Conservation (phyloP, 176 grass and related monocot species). For the Luzula sylvatica region DNA sequence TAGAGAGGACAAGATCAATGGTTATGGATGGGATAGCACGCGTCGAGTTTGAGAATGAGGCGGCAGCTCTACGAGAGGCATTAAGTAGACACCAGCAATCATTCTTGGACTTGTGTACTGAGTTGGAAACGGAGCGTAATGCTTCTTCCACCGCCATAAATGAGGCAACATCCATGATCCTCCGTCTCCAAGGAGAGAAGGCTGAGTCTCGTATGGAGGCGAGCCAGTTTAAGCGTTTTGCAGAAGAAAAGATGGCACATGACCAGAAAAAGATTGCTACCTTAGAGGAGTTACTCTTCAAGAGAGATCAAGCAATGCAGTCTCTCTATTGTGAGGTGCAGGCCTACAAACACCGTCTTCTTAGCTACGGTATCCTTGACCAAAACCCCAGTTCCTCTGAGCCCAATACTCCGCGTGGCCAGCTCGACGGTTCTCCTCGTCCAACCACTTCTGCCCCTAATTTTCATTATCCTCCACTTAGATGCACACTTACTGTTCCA, state of each 20-base stretch:
- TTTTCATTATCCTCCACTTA: conserved; percentile 29
- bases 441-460: neutral
- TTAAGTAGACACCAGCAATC: conserved; percentile 33
- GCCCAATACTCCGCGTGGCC: conserved; percentile 16
- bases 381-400: conserved; percentile 6
- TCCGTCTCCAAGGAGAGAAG: conserved; percentile 76
- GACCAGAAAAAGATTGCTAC: conserved; percentile 50
- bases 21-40: conserved; percentile 13
- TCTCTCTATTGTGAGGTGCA: conserved; percentile 61
- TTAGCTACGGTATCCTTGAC: conserved; percentile 30
- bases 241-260: conserved; percentile 70
- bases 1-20: conserved; percentile 2
- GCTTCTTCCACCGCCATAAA: conserved; percentile 50
- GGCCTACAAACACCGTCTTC: conserved; percentile 32
- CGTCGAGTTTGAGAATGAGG: conserved; percentile 36
- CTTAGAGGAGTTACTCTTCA: conserved; percentile 67
- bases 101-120: conserved; percentile 41
- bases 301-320: conserved; percentile 67
- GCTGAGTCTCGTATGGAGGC: conserved; percentile 52
- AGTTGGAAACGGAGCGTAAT: conserved; percentile 75
- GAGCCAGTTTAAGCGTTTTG: conserved; percentile 56
- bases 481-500: conserved; percentile 12
- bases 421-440: neutral
- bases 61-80: conserved; percentile 43
- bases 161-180: conserved; percentile 79